A percentile compares a stretch with the other conserved stretches of the same genome.
Conservation (phyloP, 2,329 filamentous ascomycete species). For the Penicillium sp. region DNA sequence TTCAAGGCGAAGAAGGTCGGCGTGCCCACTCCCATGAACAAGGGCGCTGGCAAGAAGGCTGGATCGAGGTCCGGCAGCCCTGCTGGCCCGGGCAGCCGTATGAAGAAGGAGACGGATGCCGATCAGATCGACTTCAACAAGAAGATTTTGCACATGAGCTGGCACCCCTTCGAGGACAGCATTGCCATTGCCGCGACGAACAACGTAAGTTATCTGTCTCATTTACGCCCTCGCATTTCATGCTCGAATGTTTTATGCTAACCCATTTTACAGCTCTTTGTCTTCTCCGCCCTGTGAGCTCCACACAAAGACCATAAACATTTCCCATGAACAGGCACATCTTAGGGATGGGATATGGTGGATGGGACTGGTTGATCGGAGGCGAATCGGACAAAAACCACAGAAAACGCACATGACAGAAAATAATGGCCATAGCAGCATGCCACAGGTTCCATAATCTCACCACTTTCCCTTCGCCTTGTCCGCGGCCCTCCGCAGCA, state of each 20-base stretch:
- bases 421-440: constrained; percentile 21
- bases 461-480: constrained; percentile 18
- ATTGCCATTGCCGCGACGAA: constrained; percentile 99
- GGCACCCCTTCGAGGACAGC: constrained; percentile 99
- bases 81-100: constrained; percentile 79
- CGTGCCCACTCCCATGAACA: constrained; percentile 94
- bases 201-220: constrained; percentile 67
- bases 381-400: constrained; percentile 22
- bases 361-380: constrained; percentile 12
- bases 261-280: constrained; percentile 58
- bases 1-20: constrained; percentile 99
- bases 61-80: constrained; percentile 85
- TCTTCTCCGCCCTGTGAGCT: constrained; percentile 66
- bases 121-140: constrained; percentile 99
- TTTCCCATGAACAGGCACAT: constrained; percentile 24
- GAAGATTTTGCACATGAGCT: constrained; percentile 99
- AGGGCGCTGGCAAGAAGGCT: constrained; percentile 72
- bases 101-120: constrained; percentile 98
- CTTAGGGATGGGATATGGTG: constrained; percentile 17
- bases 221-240: no score
- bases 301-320: constrained; percentile 15
- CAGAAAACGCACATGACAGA: constrained; percentile 11
- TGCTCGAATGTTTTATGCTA: background rate
- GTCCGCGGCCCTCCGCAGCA: background rate
- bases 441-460: constrained; percentile 22